Evolutionary conservation across 2,329 filamentous ascomycete species (phyloP), one percentile per base, ranked within the genome.

Genomic region (Verticillium tricorpus): DNA sequence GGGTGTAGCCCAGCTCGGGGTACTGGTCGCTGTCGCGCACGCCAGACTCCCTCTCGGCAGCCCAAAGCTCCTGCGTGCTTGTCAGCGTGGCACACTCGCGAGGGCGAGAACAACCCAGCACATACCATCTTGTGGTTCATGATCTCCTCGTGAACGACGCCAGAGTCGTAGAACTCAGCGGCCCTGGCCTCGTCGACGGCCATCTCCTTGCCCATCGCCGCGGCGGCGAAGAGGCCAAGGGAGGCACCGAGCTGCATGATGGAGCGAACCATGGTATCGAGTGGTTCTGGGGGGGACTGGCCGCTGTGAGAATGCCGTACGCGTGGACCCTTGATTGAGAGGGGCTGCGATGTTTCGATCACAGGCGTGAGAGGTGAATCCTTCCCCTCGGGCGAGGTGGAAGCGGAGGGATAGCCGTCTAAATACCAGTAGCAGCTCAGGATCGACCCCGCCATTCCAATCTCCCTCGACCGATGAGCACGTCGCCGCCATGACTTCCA

Each of bases 1-100:
- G 63, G 6, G 73, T 72, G 65, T 74, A 77, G 12, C 74, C 74
- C 4, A 77, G 70, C 59, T 73, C 73, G 5, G 75, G 75, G 37
- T 73, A 78, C 37, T 71, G 68, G 2, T 70, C 67, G 50, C 73
- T 75, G 12, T 72, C 67, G 61, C 76, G 60, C 25, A 45, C 57
- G 7, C 57, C 57, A 28, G 57, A 32, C 22, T 40, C 57, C 22
- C 37, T 39, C 37, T 58, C 37, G 1, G n/a, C 37, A 7, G 40
- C 35, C 57, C 57, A 58, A 15, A 45, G 37, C n/a, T 40, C 37
- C 57, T 58, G 25, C 19, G 11, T 32, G 11, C 17, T n/a, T 32
- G 15, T 58, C 8, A 58, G 57, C 37, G 4, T n/a, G 45, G 19
- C 19, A 22, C 8, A 25, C 22, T 12, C 19, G n/a, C 14, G 11